Evolutionary conservation across 2,329 filamentous ascomycete genomes (phyloP), one percentile per base, ranked within the genome.

Genomic region (Coleophoma eucalyptorum): DNA sequence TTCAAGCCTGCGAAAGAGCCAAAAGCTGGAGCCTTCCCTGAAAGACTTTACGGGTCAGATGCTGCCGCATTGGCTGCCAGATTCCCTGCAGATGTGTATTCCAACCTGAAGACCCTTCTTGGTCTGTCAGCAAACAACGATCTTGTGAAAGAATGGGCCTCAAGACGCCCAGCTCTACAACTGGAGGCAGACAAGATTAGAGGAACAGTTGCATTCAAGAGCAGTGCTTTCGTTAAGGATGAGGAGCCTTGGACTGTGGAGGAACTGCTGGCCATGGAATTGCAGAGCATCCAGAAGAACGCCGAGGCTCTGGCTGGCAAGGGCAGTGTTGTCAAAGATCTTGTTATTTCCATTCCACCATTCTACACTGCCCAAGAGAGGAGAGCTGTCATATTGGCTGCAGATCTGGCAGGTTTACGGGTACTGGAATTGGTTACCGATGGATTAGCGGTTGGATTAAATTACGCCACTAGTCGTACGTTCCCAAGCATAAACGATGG

Each of bases 321-420:
- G 54, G 88, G 83, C 18, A 84, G 80, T 48, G 76, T 76, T 51
- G 83, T 97, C 44, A 85, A 84, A 50, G 91, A 96, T 56, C 83
- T 86, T 38, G 92, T 99, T 54, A 83, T 99, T 59, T 96, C 94
- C 0, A 80, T 96, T 43, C 94, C 94, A 11, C 78, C 89, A 1
- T 99, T 94, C 70, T 99, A 91, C 69, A 96, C 90, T 0, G 78
- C 83, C 1, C 89, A 96, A 61, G 94, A 99, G 76, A 93, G 89
- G 78, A 83, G 90, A 58, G 90, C 93, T 43, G 77, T 97, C 6
- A 81, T 90, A 66, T 74, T 90, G 61, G 91, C 94, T 10, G 92
- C 92, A 12, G 85, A 94, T 50, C 75, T 99, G 64, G 92, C 94
- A 8, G 93, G 91, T 13, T 76, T 99, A 59, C 90, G 90, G 62